Evolutionary conservation across 495 filamentous ascomycete genomes (phyloP), one percentile per base, ranked within the genome.

Genomic region (Aspergillus haitiensis): DNA sequence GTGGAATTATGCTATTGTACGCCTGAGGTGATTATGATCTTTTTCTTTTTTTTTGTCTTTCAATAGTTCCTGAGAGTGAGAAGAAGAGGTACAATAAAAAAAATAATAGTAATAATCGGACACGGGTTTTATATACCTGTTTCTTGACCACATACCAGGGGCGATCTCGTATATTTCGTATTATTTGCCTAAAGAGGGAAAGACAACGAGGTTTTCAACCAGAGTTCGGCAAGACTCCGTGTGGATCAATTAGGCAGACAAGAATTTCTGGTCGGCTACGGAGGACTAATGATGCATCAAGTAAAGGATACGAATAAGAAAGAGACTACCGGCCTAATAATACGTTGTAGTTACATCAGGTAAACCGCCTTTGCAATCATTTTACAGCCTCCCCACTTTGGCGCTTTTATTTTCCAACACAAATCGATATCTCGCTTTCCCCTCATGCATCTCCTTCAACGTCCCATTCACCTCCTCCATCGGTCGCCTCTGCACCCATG

Each of bases 381-480:
- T n/a, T 46, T 67, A 78, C 50, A 78, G 40, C 33, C 67, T 72
- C 34, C 72, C 69, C 59, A 69, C 65, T 3, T 58, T 67, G 55
- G 71, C 62, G 31, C 86, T 83, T 18, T 47, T 15, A 71, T 92
- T 93, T 11, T 84, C 80, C 65, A 93, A 74, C 8, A 90, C 86
- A 72, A 84, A 92, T 51, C 90, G 74, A 76, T 90, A 94, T 59
- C 90, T 81, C 27, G 91, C 81, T 74, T 86, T 86, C 9, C 86
- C 86, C 7, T 72, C 77, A 53, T 84, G 82, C 80, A 93, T 82
- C 65, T 92, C 89, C 9, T 81, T 61, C 58, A 94, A 72, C 1
- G 84, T 82, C 62, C 81, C 65, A 75, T 92, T 92, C 4, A 87
- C 88, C 37, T 93, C 86, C 64, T 78, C 83, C 84, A 97, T 81